A percentile compares a stretch with the other conserved stretches of the same genome.
Evolutionary conservation across 805 yeast genomes (phyloP).

Genomic region (Saturnispora besseyi): DNA sequence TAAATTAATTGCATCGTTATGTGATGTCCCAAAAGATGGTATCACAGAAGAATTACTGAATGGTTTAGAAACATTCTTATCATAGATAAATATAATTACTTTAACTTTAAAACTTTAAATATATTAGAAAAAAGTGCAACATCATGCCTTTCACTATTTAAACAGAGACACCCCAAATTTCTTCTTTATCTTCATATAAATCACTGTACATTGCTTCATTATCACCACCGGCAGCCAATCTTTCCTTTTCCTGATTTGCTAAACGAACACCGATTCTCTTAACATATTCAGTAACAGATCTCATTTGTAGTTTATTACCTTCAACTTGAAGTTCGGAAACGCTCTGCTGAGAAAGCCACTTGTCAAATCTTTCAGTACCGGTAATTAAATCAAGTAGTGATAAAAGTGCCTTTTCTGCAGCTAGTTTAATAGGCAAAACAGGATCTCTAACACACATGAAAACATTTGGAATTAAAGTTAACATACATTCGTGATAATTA

Average conservation of each 20-base stretch:
- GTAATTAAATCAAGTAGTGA: slow-evolving; percentile 65
- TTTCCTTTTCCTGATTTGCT: slow-evolving; percentile 79
- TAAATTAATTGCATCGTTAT: slow-evolving; percentile 62
- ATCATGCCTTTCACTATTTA: neutral
- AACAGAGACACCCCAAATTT: slow-evolving; percentile 54
- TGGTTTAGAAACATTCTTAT: slow-evolving; percentile 47
- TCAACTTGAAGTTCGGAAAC: slow-evolving; percentile 34
- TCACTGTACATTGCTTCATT: slow-evolving; percentile 78
- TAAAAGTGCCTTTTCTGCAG: slow-evolving; percentile 85
- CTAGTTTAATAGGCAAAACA: slow-evolving; percentile 85
- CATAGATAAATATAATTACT: slow-evolving; percentile 1
- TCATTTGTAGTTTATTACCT: slow-evolving; percentile 42
- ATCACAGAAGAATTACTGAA: slow-evolving; percentile 70
- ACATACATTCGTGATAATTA: neutral
- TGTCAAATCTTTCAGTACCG: slow-evolving; percentile 38
- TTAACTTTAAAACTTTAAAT: neutral
- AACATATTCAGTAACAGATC: slow-evolving; percentile 83
- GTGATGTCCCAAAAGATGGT: slow-evolving; percentile 72
- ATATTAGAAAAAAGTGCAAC: neutral
- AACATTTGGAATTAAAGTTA: slow-evolving; percentile 54
- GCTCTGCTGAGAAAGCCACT: slow-evolving; percentile 49
- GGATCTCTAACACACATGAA: slow-evolving; percentile 79
- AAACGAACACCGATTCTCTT: slow-evolving; percentile 83
- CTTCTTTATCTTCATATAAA: slow-evolving; percentile 74
- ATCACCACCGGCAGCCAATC: slow-evolving; percentile 86